A percentile compares a stretch with the other conserved stretches of the same genome.
These are phyloP conservation scores for Paraphaeosphaeria minitans DNA, from an alignment of 2,329 filamentous ascomycete species.

Conservation along the genomic window DNA sequence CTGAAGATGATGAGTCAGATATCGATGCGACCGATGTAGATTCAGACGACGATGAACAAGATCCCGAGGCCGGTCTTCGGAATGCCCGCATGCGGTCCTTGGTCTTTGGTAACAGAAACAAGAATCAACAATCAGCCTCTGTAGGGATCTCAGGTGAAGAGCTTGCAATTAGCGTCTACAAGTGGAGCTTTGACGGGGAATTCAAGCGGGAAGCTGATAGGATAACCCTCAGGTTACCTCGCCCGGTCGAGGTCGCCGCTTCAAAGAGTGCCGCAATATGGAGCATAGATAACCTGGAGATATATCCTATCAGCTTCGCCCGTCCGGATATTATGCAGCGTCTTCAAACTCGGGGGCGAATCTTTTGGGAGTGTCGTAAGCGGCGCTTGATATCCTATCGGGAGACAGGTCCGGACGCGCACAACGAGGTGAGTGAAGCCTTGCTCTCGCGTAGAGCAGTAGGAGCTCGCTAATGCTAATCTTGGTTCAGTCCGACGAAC, in stretches of 20 bases:
- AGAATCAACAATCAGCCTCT: neutral
- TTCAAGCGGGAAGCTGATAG: slow-evolving; percentile 12
- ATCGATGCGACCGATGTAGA: neutral
- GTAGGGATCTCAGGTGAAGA: neutral
- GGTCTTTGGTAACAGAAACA: neutral
- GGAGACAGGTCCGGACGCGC: neutral
- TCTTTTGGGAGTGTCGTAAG: slow-evolving; percentile 19
- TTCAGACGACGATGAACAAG: neutral
- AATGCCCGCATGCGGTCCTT: neutral
- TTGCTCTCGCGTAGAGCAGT: neutral
- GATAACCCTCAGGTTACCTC: slow-evolving; percentile 1
- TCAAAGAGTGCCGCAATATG: neutral
- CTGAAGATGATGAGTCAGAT: neutral
- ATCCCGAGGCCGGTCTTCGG: neutral
- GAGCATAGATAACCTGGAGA: slow-evolving; percentile 13
- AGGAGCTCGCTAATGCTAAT: neutral
- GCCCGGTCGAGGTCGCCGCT: neutral
- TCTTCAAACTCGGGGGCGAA: slow-evolving; percentile 11
- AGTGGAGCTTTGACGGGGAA: slow-evolving; percentile 15
- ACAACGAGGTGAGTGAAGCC: slow-evolving; percentile 5
- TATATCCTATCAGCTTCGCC: slow-evolving; percentile 16
- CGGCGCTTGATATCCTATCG: slow-evolving; percentile 16
- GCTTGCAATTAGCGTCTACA: slow-evolving; percentile 7
- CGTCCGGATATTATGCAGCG: neutral
- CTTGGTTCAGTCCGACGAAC: slow-evolving; percentile 13